Evolutionary conservation across 129 eudicot species (phyloP), one percentile per base, ranked within the genome.

Genomic region (Ambrosia artemisiifolia): DNA sequence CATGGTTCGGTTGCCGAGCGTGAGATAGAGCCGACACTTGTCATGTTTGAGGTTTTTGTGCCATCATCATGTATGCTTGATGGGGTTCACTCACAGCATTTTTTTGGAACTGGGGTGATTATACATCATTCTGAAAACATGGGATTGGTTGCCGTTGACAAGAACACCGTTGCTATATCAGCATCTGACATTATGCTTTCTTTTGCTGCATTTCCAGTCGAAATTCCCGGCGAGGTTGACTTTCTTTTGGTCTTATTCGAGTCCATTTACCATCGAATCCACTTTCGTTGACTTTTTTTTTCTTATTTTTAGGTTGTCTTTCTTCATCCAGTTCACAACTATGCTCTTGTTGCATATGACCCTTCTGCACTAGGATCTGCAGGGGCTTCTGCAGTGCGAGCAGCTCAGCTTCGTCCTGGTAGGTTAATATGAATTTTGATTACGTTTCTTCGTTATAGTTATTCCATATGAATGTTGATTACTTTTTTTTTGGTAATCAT

Each of bases 11-110:
- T 83, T 55, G 92, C 98, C 62, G 98, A 93, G 82, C 83, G 88
- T 80, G 88, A 75, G 65, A 78, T 93, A 53, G 98, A 93, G 82
- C 96, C 96, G 13, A 80, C 95, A 65, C 95, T 93, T 64, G 98
- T 93, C 68, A 87, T 93, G 98, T 80, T 93, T 77, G 98, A 89
- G 98, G 98, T 93, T 85, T 87, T 87, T 76, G 91, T 93, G 63
- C 98, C 98, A 34, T 81, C 98, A 42, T 89, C 96, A 43, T 89
- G 96, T 79, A 89, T 93, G 98, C 82, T 89, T 69, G 98, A 93
- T 81, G 98, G 98, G 67, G 96, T 89, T 60, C 98, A 93, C 83
- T 85, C 96, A 2, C 98, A 93, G 81, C 96, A 93, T 82, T 93
- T 87, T 78, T 93, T 89, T 48, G 98, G 98, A 68, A 93, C 96